These are phyloP conservation scores for Cyberlindnera maclurae DNA, from an alignment of 805 yeast genomes.

Conservation along the genomic window DNA sequence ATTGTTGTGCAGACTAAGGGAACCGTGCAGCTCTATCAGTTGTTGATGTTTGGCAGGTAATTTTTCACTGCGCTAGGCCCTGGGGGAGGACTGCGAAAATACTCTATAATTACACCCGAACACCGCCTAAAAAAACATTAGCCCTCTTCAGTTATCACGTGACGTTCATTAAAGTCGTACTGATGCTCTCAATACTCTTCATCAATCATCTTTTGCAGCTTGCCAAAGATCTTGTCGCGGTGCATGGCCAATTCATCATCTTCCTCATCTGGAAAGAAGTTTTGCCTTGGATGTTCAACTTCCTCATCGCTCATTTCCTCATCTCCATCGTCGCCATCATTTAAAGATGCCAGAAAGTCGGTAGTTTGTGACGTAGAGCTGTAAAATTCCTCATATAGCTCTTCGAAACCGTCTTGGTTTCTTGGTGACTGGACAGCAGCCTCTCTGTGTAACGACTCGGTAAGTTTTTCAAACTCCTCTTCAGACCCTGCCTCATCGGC, in stretches of 20 bases:
- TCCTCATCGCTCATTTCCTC: conserved; percentile 26
- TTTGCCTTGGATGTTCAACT: conserved; percentile 35
- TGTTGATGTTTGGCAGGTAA: conserved; percentile 1
- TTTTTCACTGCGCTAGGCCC: conserved; percentile 3
- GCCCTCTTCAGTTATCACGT: conserved; percentile 1
- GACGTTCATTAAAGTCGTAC: too few relatives aligned
- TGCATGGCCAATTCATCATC: conserved; percentile 58
- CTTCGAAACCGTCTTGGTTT: conserved; percentile 24
- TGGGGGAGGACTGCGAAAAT: neutral
- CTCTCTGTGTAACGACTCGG: conserved; percentile 12
- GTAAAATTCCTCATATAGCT: conserved; percentile 62
- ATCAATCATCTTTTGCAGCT: conserved; percentile 48
- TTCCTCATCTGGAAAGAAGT: conserved; percentile 49
- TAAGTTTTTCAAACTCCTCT: conserved; percentile 12
- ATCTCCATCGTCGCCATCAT: conserved; percentile 57
- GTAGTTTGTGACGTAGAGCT: conserved; percentile 48
- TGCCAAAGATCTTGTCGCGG: conserved; percentile 55
- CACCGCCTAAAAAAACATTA: conserved; percentile 2
- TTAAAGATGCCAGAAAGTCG: conserved; percentile 27
- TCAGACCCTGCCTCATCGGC: conserved; percentile 15
- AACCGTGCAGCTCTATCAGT: neutral
- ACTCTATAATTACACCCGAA: conserved; percentile 4
- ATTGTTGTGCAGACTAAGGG: conserved; percentile 25
- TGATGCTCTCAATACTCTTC: conserved; percentile 21
- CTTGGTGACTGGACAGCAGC: conserved; percentile 7